Percentiles rank a stretch among this genome's conserved stretches.
Evolutionary conservation across 2,329 filamentous ascomycete species (phyloP).

Genomic region (Sclerotinia nivalis): DNA sequence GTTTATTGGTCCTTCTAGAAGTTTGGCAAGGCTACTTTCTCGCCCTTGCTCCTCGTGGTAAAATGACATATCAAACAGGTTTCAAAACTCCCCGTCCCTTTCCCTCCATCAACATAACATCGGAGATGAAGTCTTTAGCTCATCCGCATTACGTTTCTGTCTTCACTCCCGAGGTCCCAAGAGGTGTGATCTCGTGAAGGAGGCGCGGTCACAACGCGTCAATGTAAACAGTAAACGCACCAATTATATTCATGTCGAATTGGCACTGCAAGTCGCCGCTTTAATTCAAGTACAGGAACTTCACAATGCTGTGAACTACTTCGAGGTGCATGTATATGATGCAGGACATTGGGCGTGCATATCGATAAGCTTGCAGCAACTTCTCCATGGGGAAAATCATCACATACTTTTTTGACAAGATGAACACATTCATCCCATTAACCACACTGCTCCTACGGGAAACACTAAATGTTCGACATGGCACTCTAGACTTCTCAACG

Average conservation of each 20-base stretch:
- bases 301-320: background rate
- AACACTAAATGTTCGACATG: background rate
- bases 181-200: background rate
- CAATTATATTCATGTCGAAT: background rate
- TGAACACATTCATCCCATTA: background rate
- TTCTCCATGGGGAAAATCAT: background rate
- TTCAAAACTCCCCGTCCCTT: background rate
- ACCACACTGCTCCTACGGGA: background rate
- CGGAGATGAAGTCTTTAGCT: slow-evolving; percentile 7
- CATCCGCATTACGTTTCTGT: background rate
- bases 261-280: slow-evolving; percentile 5
- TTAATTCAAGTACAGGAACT: background rate
- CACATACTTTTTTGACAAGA: background rate
- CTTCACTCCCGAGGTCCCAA: background rate
- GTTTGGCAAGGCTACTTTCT: background rate
- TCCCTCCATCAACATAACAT: background rate
- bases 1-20: slow-evolving; percentile 4
- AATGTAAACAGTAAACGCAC: background rate
- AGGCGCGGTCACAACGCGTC: background rate
- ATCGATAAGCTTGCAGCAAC: background rate
- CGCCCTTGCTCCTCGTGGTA: background rate
- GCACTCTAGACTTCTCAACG: background rate
- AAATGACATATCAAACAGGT: background rate
- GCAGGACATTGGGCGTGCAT: background rate
- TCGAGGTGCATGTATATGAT: background rate